Evolutionary conservation across 768 basidiomycete species (phyloP).

Genomic region (Auricularia cornea): DNA sequence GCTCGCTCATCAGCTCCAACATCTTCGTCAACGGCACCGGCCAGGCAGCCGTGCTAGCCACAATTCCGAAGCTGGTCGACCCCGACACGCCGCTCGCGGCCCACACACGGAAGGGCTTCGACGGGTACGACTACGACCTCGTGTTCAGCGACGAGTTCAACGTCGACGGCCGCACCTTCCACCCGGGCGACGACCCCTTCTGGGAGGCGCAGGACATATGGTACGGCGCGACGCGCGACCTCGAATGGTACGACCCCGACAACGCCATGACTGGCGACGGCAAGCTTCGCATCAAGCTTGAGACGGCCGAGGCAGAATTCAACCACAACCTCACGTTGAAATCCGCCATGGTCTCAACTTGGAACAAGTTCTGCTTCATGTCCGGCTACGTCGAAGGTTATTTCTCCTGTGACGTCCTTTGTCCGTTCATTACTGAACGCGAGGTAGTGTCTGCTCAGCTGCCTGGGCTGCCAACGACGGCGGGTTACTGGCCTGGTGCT

Average conservation of each 20-base stretch:
- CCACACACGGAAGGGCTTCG: slow-evolving; percentile 6
- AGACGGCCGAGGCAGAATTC: slow-evolving; percentile 3
- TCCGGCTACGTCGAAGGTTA: slow-evolving; percentile 17
- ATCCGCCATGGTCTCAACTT: slow-evolving; percentile 14
- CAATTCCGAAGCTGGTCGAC: slow-evolving; percentile 9
- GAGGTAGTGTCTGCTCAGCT: slow-evolving; percentile 51
- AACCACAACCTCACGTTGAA: slow-evolving; percentile 26
- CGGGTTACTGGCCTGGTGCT: slow-evolving; percentile 43
- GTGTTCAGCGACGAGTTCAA: slow-evolving; percentile 35
- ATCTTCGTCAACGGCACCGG: slow-evolving; percentile 59
- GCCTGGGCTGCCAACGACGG: slow-evolving; percentile 49
- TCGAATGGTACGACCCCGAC: slow-evolving; percentile 18
- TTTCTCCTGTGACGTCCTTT: slow-evolving; percentile 11
- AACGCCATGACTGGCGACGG: slow-evolving; percentile 51
- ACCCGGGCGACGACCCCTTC: slow-evolving; percentile 34
- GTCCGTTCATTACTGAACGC: slow-evolving; percentile 5
- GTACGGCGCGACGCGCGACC: slow-evolving; percentile 22
- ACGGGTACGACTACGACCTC: slow-evolving; percentile 6
- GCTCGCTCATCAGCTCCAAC: slow-evolving; percentile 48
- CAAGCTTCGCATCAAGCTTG: slow-evolving; percentile 10
- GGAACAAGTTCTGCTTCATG: slow-evolving; percentile 23
- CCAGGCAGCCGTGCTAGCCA: slow-evolving; percentile 47
- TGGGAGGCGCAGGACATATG: slow-evolving; percentile 38
- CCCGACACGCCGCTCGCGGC: slow-evolving; percentile 9
- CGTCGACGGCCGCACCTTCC: slow-evolving; percentile 23